Conservation (phyloP, 257 asterid species). For the Solanum medicagineum region DNA sequence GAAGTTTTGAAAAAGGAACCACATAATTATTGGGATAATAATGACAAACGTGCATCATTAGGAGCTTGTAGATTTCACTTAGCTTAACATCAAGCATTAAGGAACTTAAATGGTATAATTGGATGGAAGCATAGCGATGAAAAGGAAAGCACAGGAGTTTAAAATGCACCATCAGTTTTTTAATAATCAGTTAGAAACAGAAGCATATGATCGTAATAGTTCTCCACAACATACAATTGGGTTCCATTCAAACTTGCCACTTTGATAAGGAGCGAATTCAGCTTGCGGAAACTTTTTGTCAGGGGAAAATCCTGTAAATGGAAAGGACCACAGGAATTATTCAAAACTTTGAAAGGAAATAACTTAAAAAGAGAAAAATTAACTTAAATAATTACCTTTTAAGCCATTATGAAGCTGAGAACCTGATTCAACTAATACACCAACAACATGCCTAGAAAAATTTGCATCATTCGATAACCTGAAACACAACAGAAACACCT, state of each 20-base stretch:
- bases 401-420: constrained; percentile 28
- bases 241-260: constrained; percentile 74
- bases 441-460: constrained; percentile 64
- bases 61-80: neutral
- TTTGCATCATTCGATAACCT: constrained; percentile 54
- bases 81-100: neutral
- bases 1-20: neutral
- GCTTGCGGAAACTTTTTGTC: constrained; percentile 88
- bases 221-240: constrained; percentile 56
- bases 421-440: constrained; percentile 78
- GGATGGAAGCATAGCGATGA: neutral
- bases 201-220: neutral
- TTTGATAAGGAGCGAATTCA: constrained; percentile 72
- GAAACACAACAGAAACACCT: constrained; percentile 14
- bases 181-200: neutral
- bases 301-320: constrained; percentile 74
- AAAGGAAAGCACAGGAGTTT: neutral
- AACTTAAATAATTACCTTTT: constrained; percentile 29
- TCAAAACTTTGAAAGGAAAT: neutral
- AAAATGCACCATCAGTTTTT: neutral
- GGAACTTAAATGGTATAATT: neutral
- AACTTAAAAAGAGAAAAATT: neutral
- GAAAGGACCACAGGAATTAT: neutral
- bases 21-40: neutral
- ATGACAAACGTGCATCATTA: neutral